Base-by-base conservation (phyloP, 169 alveolate genomes). In the Eimeria sp. region DNA sequence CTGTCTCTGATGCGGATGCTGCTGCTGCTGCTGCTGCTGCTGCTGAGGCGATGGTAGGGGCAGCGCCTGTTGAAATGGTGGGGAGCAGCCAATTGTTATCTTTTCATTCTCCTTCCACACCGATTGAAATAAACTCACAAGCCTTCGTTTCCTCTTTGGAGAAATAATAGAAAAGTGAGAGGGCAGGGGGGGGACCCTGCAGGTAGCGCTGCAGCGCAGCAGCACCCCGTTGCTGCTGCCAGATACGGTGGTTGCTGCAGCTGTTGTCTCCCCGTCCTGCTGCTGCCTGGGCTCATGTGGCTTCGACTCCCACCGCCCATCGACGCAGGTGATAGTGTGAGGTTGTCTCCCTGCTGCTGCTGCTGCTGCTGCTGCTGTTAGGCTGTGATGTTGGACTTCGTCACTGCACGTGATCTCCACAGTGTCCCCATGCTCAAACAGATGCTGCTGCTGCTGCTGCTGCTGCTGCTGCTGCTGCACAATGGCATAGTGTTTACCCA, bases 141-240 rank as follows among this genome's bases (percentile, higher is more conserved):
- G 74, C 16, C 30, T 14, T n/a, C 91, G 58, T 40, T 30, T 11
- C 60, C 40, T 54, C 1, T 37, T 58, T 0, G 91, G 66, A n/a
- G 37, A 14, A n/a, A 83, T 13, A 30, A 83, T 37, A 25, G 68
- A 30, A 18, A 83, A 83, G 43, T 83, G 91, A 6, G 91, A 43
- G 8, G 77, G 58, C 64, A 83, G 58, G 16, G 91, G 91, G 4
- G 91, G 91, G 52, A 83, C 56, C 16, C 91, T 54, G 91, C 91
- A 83, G 77, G 91, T 58, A 60, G 91, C 91, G 72, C 77, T 83
- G 76, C 91, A 83, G 30, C 91, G 74, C 54, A 83, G 91, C 91
- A 58, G 56, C 76, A 83, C 91, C 18, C 91, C 91, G 56, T 54
- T 54, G 56, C 76, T 58, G 91, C 91, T 83, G 91, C 91, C 56